Evolutionary conservation across 371 early-diverging fungal species (phyloP), one percentile per base, ranked within the genome.

Genomic region (Chytridiales sp.): DNA sequence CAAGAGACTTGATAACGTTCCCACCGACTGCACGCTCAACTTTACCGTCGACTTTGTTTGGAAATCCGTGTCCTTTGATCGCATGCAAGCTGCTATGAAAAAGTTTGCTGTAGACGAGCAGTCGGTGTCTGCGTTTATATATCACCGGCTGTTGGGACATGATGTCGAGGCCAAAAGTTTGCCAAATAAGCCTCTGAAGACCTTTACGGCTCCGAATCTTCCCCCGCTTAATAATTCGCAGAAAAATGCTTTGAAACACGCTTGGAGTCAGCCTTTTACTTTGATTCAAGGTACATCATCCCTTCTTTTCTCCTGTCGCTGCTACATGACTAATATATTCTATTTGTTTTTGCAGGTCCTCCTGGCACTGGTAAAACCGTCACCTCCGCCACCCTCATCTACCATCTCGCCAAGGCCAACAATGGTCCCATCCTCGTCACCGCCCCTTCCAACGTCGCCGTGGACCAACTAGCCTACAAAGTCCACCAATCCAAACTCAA

Each of bases 381-480:
- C 3, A 97, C 98, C 0, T 92, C 94, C 0, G 95, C 98, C 3
- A 93, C 96, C 3, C 85, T 99, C 63, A 98, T 98, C 11, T 98
- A 98, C 69, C 97, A 98, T 69, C 78, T 99, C 17, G 92, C 94
- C 52, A 91, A 92, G 68, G 87, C 90, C 80, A 89, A 87, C 67
- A 44, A 47, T 39, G 95, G 94, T 8, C 95, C 93, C 77, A 89
- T 99, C 6, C 76, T 99, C 40, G 97, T 99, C 1, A 94, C 94
- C 67, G 98, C 99, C 0, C 99, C 99, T n/a, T 89, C 90, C 68
- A 99, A 99, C 70, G 98, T 98, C 1, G 99, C 99, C 32, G 99
- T 98, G 1, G 99, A 99, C 76, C 97, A 99, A 73, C 74, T 99
- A 38, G 89, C 98, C 0, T 91, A 93, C 62, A 96, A 96, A 72